phyloP scores from a whole-genome alignment of 257 asterid species.

The Gynochthodes officinalis region DNA sequence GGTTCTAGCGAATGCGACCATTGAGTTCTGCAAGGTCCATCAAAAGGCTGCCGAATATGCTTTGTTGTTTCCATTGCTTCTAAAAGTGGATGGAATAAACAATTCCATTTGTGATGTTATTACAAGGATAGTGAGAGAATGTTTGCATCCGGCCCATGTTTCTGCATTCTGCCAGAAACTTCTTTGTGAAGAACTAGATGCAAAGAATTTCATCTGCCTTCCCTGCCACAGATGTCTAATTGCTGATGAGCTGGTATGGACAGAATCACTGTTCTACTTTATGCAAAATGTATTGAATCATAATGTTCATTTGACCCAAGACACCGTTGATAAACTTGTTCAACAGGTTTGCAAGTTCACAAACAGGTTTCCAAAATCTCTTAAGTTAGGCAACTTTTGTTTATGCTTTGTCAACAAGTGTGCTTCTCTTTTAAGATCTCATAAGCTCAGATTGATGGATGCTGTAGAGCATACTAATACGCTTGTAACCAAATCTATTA shows the following conservation, averaged over 20 bases:
- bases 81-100: conserved; percentile 55
- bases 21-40: conserved; percentile 65
- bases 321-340: conserved; percentile 43
- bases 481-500: conserved; percentile 61
- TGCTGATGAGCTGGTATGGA: conserved; percentile 48
- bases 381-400: conserved; percentile 64
- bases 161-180: conserved; percentile 63
- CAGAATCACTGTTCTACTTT: conserved; percentile 60
- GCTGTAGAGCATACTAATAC: conserved; percentile 57
- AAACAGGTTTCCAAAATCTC: conserved; percentile 48
- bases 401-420: conserved; percentile 65
- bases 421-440: conserved; percentile 54
- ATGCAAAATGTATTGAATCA: conserved; percentile 40
- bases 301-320: conserved; percentile 34
- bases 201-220: conserved; percentile 45
- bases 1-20: conserved; percentile 35
- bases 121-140: conserved; percentile 55
- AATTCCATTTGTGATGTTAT: conserved; percentile 50
- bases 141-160: conserved; percentile 65
- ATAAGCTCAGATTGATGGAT: conserved; percentile 38
- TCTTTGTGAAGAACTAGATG: conserved; percentile 31
- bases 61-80: conserved; percentile 53
- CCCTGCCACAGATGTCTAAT: conserved; percentile 49
- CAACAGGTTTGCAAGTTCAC: conserved; percentile 37
- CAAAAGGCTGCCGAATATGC: conserved; percentile 63